These are phyloP conservation scores for Thalassiosira pacifica DNA, from an alignment of 352 stramenopile genomes.

Conservation along the genomic window DNA sequence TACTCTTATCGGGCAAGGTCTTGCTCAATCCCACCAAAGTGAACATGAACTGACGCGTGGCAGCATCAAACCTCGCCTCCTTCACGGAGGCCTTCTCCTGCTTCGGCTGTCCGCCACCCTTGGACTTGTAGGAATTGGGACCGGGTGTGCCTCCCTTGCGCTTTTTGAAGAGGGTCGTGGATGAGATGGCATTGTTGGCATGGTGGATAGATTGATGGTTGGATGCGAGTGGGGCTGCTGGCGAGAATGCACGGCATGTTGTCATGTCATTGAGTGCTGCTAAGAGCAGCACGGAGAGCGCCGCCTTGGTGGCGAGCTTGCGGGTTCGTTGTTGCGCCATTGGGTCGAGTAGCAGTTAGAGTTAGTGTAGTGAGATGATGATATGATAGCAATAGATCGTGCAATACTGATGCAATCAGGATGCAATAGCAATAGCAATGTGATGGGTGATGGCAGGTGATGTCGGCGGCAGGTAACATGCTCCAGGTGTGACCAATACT, in stretches of 20 bases:
- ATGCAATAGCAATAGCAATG: too few relatives aligned
- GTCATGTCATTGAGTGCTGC: not conserved
- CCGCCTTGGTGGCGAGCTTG: slow-evolving; percentile 5
- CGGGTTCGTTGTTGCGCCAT: not conserved
- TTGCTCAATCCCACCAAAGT: slow-evolving; percentile 83
- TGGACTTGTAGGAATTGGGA: slow-evolving; percentile 43
- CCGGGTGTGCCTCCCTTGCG: slow-evolving; percentile 44
- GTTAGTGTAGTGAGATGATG: too few relatives aligned
- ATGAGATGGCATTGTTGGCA: not conserved
- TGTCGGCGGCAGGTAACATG: too few relatives aligned
- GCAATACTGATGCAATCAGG: too few relatives aligned
- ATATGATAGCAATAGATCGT: not conserved
- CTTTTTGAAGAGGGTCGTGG: slow-evolving; percentile 48
- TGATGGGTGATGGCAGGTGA: not conserved
- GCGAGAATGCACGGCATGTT: not conserved
- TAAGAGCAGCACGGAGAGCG: slow-evolving; percentile 6
- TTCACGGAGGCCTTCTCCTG: slow-evolving; percentile 85
- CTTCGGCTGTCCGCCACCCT: slow-evolving; percentile 52
- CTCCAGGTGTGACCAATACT: too few relatives aligned
- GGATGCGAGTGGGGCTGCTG: not conserved
- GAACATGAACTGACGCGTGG: slow-evolving; percentile 87
- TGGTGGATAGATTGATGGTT: not conserved
- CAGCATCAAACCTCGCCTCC: slow-evolving; percentile 83
- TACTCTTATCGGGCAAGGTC: slow-evolving; percentile 83
- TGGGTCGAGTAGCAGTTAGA: too few relatives aligned